Evolutionary conservation across 1,284 basidiomycete species (phyloP).

Genomic region (Caloboletus firmus): DNA sequence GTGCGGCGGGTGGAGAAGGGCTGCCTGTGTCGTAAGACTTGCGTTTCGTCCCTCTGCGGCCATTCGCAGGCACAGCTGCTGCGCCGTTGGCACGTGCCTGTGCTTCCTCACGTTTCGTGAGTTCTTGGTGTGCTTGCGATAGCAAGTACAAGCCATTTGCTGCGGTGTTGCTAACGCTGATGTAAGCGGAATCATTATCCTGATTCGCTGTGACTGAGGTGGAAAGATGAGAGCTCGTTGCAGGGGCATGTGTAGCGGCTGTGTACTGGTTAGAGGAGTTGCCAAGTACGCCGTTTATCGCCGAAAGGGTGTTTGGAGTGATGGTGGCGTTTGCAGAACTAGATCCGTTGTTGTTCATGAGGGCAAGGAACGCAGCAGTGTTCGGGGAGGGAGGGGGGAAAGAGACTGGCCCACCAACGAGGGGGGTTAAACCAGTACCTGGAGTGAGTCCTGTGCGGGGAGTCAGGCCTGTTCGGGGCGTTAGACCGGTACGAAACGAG

Average conservation of each 20-base stretch:
- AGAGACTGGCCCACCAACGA: conserved; percentile 70
- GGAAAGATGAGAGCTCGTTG: conserved; percentile 33
- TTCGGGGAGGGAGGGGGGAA: conserved; percentile 88
- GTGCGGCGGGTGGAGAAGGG: conserved; percentile 38
- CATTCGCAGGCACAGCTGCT: conserved; percentile 27
- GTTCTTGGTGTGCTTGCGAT: conserved; percentile 91
- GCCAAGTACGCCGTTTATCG: conserved; percentile 73
- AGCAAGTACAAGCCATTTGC: conserved; percentile 93
- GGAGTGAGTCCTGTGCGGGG: conserved; percentile 83
- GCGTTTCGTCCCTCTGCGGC: conserved; percentile 64
- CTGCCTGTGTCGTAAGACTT: conserved; percentile 54
- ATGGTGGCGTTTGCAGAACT: conserved; percentile 70
- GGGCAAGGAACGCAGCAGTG: conserved; percentile 89
- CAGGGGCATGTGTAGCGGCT: conserved; percentile 31
- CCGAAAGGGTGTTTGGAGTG: conserved; percentile 88
- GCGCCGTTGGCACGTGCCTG: conserved; percentile 50
- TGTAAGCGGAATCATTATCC: conserved; percentile 39
- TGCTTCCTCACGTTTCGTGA: conserved; percentile 90
- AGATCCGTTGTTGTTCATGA: conserved; percentile 76
- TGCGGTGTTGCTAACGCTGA: conserved; percentile 54
- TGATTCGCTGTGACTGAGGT: conserved; percentile 38
- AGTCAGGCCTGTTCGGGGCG: conserved; percentile 71
- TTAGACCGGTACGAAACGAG: conserved; percentile 81
- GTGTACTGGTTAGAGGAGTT: conserved; percentile 29
- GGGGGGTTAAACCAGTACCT: conserved; percentile 80